These are phyloP conservation scores for Trypanosoma rangeli DNA, from an alignment of 208 protist genomes.

Conservation along the genomic window DNA sequence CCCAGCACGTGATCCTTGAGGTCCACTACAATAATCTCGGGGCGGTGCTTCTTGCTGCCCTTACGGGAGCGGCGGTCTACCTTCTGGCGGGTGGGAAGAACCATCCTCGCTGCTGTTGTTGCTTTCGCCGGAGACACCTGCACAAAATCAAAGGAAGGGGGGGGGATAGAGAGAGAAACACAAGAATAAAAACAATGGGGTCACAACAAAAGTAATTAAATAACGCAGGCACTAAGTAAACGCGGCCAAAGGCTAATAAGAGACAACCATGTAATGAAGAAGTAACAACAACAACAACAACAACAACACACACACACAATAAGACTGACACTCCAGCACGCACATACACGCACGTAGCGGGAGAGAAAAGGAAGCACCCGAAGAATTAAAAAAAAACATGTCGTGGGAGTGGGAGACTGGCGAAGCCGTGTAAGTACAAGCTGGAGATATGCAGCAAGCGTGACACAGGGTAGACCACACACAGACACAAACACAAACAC, in stretches of 20 bases:
- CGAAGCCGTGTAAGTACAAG: not conserved
- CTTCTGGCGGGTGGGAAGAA: conserved; percentile 64
- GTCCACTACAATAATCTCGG: conserved; percentile 95
- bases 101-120: conserved; percentile 35
- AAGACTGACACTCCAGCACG: not conserved
- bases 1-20: conserved; percentile 97
- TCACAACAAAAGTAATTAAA: not conserved
- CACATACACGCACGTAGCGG: not conserved
- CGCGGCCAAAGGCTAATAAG: too few species aligned
- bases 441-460: not conserved
- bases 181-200: conserved; percentile 3
- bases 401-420: not conserved
- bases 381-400: not conserved
- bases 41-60: conserved; percentile 73
- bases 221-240: not conserved
- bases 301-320: conserved; percentile 1
- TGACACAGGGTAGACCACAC: not conserved
- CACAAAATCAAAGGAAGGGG: not conserved
- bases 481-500: not conserved
- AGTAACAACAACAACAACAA: conserved; percentile 19
- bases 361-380: not conserved
- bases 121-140: conserved; percentile 5
- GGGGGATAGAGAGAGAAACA: conserved; percentile 7
- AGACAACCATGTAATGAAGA: too few species aligned
- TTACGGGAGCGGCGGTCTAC: conserved; percentile 68